Evolutionary conservation across 2,329 filamentous ascomycete species (phyloP), one percentile per base, ranked within the genome.

Genomic region (Aspergillus sp.): DNA sequence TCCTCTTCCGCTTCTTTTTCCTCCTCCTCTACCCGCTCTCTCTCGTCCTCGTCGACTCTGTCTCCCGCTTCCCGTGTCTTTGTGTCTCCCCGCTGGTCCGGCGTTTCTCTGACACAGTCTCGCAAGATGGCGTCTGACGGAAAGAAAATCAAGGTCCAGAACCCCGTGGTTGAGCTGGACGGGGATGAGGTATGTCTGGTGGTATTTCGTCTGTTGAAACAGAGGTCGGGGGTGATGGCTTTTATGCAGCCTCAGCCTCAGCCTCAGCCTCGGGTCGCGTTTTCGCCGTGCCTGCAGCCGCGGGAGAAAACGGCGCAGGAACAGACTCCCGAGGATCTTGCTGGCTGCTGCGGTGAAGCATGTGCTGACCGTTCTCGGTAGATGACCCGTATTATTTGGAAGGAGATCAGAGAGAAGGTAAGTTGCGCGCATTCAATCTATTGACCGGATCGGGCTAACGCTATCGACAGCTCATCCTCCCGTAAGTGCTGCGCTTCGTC

Each of bases 321-420:
- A 33, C 46, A 50, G 48, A 41, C 37, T 29, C 27, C 43, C 41
- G 42, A 41, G 38, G 43, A 36, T 39, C 30, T 35, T 26, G 30
- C 10, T 11, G 25, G 31, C 32, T 35, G 15, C n/a, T 17, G 13
- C 30, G 10, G 5, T 30, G 15, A n/a, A 24, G 20, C 44, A 44
- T 34, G 39, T 37, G 38, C 45, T 52, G 41, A 54, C 37, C 24
- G 38, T 26, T 29, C 30, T 8, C 30, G 41, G 28, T 57, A 86
- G 80, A 96, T 96, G 91, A 98, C 91, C 52, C 76, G 91, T 55
- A 88, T 98, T 63, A 98, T 98, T 72, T 98, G 91, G 91, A 73
- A 95, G 71, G 80, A 84, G 64, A 98, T 98, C 76, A 95, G 95
- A 76, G 84, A 96, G 69, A 94, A 93, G 58, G 71, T 74, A 58